Evolutionary conservation across 2,329 filamentous ascomycete species (phyloP), one percentile per base, ranked within the genome.

Genomic region (Xylaria sp.): DNA sequence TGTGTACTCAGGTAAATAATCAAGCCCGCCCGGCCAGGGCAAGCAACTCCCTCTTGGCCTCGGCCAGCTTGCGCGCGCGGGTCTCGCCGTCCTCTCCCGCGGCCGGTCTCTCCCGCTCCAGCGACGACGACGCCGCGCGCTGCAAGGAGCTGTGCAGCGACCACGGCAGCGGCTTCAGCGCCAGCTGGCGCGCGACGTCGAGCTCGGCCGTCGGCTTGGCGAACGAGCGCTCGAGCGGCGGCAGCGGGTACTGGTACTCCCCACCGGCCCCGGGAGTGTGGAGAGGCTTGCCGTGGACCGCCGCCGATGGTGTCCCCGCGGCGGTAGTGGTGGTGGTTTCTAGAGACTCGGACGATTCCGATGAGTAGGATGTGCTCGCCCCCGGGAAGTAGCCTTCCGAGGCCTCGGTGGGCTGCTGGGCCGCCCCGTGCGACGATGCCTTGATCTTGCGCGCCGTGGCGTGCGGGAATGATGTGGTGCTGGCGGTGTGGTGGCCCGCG

Each of bases 11-110:
- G n/a, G n/a, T n/a, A n/a, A n/a, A n/a, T 19, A 34, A 13, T 63
- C 42, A 69, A 40, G 61, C 39, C 16, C 62, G 62, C 7, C 63
- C 60, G 37, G 58, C 64, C 16, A 65, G 60, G 20, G 71, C 71
- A 16, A 78, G 72, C 16, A 83, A 69, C 29, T 79, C 72, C 54
- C 65, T 69, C 73, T 83, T 84, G 22, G 72, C 73, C 34, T 73
- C 72, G 48, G 78, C 77, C 38, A 82, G 71, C 42, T 76, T 73
- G 54, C 66, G 67, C 16, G 68, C 67, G 38, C 72, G 69, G 53
- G 69, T 66, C 42, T 74, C 73, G 42, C 70, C 66, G 53, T 70
- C 64, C 17, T 70, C 63, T 11, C 43, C 50, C 8, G 34, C 38
- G 29, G 48, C n/a, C n/a, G n/a, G n/a, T n/a, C n/a, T n/a, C n/a